Conservation (phyloP, 805 yeast species). For the Soucietia sequanensis region DNA sequence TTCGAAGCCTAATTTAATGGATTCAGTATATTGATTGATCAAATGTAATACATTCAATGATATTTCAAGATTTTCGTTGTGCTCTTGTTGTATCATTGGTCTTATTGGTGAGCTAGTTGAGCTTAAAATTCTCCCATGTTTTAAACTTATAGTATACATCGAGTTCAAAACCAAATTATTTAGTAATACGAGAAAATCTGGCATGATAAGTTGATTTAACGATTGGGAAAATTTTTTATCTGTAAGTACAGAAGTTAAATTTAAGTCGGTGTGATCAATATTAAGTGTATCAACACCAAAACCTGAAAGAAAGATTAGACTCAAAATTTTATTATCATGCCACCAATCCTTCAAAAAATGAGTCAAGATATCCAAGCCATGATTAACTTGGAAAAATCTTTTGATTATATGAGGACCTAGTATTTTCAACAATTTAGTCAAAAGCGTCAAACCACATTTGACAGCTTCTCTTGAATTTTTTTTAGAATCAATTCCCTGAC, state of each 20-base stretch:
- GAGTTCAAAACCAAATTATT: constrained; percentile 34
- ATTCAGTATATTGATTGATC: constrained; percentile 30
- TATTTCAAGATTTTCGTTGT: constrained; percentile 17
- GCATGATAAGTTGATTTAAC: constrained; percentile 30
- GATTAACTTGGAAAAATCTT: constrained; percentile 46
- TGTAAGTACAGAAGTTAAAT: constrained; percentile 2
- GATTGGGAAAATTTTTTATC: constrained; percentile 2
- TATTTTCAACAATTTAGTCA: constrained; percentile 48
- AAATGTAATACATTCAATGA: constrained; percentile 35
- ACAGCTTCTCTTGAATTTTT: constrained; percentile 33
- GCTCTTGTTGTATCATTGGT: constrained; percentile 3
- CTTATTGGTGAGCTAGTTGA: constrained; percentile 32
- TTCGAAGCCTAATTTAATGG: constrained; percentile 29
- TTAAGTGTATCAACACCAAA: constrained; percentile 36
- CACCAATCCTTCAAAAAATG: constrained; percentile 48
- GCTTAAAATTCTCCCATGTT: constrained; percentile 30
- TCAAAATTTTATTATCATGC: constrained; percentile 44
- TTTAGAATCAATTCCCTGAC: no score
- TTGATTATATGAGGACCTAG: constrained; percentile 47
- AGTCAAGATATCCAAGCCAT: constrained; percentile 51
- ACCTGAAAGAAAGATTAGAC: constrained; percentile 43
- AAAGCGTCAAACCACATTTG: constrained; percentile 40
- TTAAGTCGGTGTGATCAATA: constrained; percentile 3
- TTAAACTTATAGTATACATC: constrained; percentile 25
- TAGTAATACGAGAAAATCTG: constrained; percentile 44